Base-by-base conservation (phyloP, 257 asterid genomes). In the Phtheirospermum japonicum region DNA sequence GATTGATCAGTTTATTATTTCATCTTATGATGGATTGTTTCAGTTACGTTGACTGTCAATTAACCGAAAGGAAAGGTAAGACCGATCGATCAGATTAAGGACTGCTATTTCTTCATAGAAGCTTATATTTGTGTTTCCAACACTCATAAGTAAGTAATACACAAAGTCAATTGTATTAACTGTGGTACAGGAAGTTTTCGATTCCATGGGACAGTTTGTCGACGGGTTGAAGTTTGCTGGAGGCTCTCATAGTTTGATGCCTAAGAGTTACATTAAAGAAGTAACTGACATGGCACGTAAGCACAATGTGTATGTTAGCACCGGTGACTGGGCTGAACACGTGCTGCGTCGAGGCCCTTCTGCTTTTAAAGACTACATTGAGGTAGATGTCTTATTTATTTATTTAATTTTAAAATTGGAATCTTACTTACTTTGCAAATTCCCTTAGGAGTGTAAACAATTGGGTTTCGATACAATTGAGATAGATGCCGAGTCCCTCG, bases 391-490 rank as follows among this genome's bases (percentile, higher is more conserved):
- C 1, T 23, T 23, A 23, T 23, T 23, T 3, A 23, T 23, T 23
- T 23, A n/a, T 23, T 23, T 23, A 23, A 23, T 34, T 23, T n/a
- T n/a, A n/a, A n/a, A n/a, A n/a, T n/a, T n/a, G n/a, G 20, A 36
- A 36, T 0, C 26, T 14, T n/a, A n/a, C n/a, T 14, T 48, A 16
- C 54, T 48, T 18, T 14, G 1, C 42, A 14, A 30, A 39, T 37
- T 73, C 20, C 51, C 10, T 34, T 70, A 93, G 99, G 99, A 89
- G 76, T 93, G 97, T 54, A 93, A 83, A 72, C 79, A 77, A 57
- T 72, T 89, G 78, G 99, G 99, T 12, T 84, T 89, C 51, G 97
- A 92, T 76, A 77, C 95, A 17, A 83, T 92, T 57, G 99, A 92
- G 77, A 78, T 93, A 17, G 89, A 93, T 69, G 88, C 71, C 34